These are phyloP conservation scores for Delonix regia DNA, from an alignment of 306 rosid species.

Conservation along the genomic window DNA sequence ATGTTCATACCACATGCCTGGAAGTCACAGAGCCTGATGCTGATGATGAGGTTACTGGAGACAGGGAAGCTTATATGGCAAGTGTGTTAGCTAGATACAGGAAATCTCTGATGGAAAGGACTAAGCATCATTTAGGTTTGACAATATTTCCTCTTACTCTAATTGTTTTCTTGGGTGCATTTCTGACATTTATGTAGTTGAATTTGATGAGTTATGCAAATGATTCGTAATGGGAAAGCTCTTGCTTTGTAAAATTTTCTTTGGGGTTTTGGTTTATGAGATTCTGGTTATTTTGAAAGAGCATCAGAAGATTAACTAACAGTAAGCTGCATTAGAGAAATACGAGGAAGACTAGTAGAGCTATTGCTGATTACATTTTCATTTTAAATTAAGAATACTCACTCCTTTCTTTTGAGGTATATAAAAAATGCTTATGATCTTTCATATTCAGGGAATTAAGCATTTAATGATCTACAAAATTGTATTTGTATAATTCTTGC, in stretches of 20 bases:
- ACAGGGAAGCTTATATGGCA: slow-evolving; percentile 83
- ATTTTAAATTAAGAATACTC: background rate
- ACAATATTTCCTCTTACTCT: background rate
- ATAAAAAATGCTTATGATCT: slow-evolving; percentile 2
- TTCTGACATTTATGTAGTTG: background rate
- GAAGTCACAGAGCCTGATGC: slow-evolving; percentile 75
- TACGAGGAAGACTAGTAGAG: background rate
- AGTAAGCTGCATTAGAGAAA: background rate
- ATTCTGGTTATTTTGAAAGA: background rate
- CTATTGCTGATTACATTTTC: background rate
- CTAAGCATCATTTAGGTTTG: slow-evolving; percentile 74
- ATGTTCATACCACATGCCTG: slow-evolving; percentile 66
- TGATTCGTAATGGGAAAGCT: background rate
- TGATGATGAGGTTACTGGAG: slow-evolving; percentile 80
- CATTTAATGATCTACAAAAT: background rate
- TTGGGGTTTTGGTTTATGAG: background rate
- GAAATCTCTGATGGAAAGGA: slow-evolving; percentile 65
- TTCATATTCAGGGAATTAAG: slow-evolving; percentile 4
- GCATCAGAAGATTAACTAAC: background rate
- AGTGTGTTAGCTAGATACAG: slow-evolving; percentile 72
- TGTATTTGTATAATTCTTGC: background rate
- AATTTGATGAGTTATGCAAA: background rate
- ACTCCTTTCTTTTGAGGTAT: background rate
- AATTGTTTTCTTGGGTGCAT: background rate
- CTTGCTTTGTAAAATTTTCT: background rate